Percentiles rank a stretch among this genome's conserved stretches.
Conservation (phyloP, 345 rosid species). For the Camelina neglecta region DNA sequence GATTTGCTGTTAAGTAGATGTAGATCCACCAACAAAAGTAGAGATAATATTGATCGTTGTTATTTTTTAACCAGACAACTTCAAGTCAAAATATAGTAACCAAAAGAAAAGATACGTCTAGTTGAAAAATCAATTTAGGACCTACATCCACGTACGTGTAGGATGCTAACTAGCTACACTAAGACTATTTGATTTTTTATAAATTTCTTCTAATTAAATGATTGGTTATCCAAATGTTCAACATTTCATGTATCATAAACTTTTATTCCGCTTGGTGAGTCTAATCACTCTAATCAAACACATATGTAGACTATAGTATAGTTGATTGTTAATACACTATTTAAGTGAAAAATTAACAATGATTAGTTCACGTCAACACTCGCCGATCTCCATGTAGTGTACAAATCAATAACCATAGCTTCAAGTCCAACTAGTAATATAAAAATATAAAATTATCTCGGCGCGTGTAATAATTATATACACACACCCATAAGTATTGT, state of each 20-base stretch:
- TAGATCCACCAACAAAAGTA: background rate
- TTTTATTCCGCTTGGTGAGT: background rate
- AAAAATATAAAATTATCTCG: background rate
- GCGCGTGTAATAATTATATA: slow-evolving; percentile 10
- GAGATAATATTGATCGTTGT: background rate
- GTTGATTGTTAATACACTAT: background rate
- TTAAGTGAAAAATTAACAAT: no score
- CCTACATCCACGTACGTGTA: background rate
- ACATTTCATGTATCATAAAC: background rate
- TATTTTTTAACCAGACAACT: background rate
- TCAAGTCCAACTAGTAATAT: no score
- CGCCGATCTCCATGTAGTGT: background rate
- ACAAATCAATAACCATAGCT: background rate
- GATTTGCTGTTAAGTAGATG: background rate
- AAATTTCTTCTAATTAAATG: background rate
- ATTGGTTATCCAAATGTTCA: background rate
- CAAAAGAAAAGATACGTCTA: background rate
- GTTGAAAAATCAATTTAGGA: background rate
- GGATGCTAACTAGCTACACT: slow-evolving; percentile 5
- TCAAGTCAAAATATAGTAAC: background rate
- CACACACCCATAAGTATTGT: background rate
- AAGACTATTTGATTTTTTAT: background rate
- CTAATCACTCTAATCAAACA: slow-evolving; percentile 6
- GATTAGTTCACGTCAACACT: slow-evolving; percentile 18
- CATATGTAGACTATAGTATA: background rate